Base-by-base conservation (phyloP, 139 green algal genomes). In the Chloropicon primus region DNA sequence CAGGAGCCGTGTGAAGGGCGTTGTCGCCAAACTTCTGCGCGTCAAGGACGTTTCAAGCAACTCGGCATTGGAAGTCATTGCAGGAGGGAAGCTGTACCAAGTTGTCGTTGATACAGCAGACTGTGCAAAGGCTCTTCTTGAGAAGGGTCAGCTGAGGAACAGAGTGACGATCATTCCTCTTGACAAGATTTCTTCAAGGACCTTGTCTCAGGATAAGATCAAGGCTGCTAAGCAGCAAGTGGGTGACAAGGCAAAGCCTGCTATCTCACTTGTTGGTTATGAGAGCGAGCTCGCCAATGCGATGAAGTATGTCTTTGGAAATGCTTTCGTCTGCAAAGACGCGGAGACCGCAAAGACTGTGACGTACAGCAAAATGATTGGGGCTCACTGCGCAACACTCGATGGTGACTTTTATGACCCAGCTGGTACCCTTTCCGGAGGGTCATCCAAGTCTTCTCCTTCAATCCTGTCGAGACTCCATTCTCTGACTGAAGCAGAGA, bases 391-490 rank as follows among this genome's bases (percentile, higher is more conserved):
- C 85, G 90, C 98, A 26, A 97, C 93, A 1, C 85, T 98, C 2
- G 93, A 99, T 77, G 95, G 95, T 2, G 94, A 99, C 75, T 86
- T 96, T 82, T 98, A 97, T 89, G 96, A 97, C 86, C 95, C 95
- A 0, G 73, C 54, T n/a, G 91, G 91, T 26, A 84, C 86, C 1
- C 84, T 96, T 5, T 94, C 91, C 24, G 92, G 91, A 2, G 93
- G 94, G 24, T 95, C 88, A 1, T 87, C 92, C 71, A 85, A 80
- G 77, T 85, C 76, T n/a, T 72, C 53, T 2, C 5, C 26, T 27
- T 87, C 80, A 22, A 25, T 94, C 28, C 88, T 97, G 73, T 80
- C 84, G 0, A 78, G 82, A 28, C 86, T 98, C 77, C 74, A 89
- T 21, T 85, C 85, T 71, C 86, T 98, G 78, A n/a, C 75, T 0